phyloP scores from a whole-genome alignment of 495 filamentous ascomycete genomes.

The Neurospora africana region DNA sequence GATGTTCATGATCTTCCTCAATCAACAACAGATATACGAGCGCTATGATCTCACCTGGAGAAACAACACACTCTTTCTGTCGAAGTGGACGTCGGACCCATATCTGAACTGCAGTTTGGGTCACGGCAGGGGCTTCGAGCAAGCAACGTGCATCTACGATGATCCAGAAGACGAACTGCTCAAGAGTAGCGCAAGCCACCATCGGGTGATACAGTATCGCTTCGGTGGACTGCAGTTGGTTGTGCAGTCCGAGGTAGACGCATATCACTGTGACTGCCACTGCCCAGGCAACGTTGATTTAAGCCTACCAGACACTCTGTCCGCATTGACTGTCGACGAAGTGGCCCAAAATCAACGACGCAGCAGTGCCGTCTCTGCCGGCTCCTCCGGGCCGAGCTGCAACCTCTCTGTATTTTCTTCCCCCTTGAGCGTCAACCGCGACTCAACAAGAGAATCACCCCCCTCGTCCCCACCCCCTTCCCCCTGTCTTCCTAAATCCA shows the following conservation, averaged over 20 bases:
- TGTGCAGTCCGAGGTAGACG: conserved; percentile 19
- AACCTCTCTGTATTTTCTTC: not conserved
- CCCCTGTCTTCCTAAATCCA: not conserved
- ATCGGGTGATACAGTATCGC: conserved; percentile 15
- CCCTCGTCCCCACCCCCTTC: not conserved
- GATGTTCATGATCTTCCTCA: conserved; percentile 13
- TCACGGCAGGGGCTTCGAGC: conserved; percentile 15
- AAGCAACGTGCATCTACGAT: conserved; percentile 11
- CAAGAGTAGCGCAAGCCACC: conserved; percentile 14
- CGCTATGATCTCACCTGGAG: conserved; percentile 14
- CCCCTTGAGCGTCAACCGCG: not conserved
- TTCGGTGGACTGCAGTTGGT: conserved; percentile 12
- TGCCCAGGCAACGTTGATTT: not conserved
- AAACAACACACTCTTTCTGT: conserved; percentile 5
- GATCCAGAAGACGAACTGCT: conserved; percentile 3
- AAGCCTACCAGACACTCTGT: not conserved
- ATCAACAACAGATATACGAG: not conserved
- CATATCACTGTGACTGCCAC: conserved; percentile 10
- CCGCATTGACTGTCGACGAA: not conserved
- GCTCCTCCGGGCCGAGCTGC: not conserved
- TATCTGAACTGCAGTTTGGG: conserved; percentile 1
- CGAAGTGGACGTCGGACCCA: conserved; percentile 14
- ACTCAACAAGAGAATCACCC: not conserved
- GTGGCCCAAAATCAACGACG: not conserved
- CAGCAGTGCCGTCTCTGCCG: not conserved